Conservation (phyloP, 345 rosid species). For the Cardiospermum halicacabum region DNA sequence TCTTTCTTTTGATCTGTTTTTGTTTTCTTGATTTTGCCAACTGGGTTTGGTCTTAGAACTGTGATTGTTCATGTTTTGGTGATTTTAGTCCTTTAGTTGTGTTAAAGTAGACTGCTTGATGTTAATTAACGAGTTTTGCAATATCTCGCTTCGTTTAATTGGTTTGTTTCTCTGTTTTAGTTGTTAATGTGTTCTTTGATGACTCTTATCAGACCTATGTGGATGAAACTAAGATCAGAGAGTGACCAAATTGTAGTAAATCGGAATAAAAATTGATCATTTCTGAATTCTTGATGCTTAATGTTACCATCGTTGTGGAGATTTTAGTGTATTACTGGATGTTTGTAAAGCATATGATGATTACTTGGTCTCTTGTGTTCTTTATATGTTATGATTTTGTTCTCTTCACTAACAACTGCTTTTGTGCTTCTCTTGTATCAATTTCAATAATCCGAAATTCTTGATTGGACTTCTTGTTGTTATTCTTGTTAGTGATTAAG, state of each 20-base stretch:
- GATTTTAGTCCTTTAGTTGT: not conserved
- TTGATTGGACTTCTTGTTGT: not conserved
- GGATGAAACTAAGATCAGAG: not conserved
- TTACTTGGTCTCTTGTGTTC: not conserved
- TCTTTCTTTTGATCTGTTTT: too few relatives aligned
- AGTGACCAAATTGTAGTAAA: not conserved
- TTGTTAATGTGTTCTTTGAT: not conserved
- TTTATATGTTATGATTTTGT: not conserved
- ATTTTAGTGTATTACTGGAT: not conserved
- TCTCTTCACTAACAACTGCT: not conserved
- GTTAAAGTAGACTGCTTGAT: not conserved
- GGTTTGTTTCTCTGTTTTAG: not conserved
- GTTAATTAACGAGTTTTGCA: not conserved
- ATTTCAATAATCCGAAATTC: not conserved
- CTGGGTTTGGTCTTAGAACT: not conserved
- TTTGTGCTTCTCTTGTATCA: not conserved
- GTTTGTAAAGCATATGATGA: too few relatives aligned
- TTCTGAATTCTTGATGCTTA: not conserved
- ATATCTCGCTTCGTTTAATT: not conserved
- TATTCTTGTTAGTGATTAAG: not conserved
- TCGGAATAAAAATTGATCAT: not conserved
- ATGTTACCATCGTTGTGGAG: too few relatives aligned
- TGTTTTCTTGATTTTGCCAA: not conserved
- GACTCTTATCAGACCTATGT: not conserved
- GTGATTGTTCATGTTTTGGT: conserved; percentile 5